Evolutionary conservation across 371 early-diverging fungal genomes (phyloP).

Genomic region (Mortierella sp.): DNA sequence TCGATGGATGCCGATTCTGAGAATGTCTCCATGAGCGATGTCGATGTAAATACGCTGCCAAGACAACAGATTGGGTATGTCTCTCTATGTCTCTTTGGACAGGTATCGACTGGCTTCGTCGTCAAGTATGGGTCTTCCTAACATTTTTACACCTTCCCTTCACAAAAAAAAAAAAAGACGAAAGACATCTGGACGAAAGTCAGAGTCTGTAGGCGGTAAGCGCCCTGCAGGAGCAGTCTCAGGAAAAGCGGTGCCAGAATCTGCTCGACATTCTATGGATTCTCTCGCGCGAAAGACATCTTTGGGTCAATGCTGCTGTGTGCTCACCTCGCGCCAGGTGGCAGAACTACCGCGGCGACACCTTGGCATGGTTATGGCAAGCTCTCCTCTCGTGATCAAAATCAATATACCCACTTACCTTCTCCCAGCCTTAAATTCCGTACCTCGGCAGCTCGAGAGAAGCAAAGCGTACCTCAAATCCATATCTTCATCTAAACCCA

Average conservation of each 20-base stretch:
- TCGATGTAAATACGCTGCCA: slow-evolving; percentile 9
- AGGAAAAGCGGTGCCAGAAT: slow-evolving; percentile 28
- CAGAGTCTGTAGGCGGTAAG: slow-evolving; percentile 25
- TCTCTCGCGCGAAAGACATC: slow-evolving; percentile 39
- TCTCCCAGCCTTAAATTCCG: slow-evolving; percentile 21
- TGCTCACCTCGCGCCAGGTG: slow-evolving; percentile 27
- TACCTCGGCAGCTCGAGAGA: slow-evolving; percentile 10
- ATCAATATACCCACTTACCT: slow-evolving; percentile 44
- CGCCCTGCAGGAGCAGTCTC: slow-evolving; percentile 24
- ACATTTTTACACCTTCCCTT: neutral
- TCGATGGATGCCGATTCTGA: slow-evolving; percentile 37
- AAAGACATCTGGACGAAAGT: slow-evolving; percentile 28
- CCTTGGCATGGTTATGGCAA: slow-evolving; percentile 23
- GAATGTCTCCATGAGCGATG: slow-evolving; percentile 21
- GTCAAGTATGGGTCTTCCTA: neutral
- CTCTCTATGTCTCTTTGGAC: no score
- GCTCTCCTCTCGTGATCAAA: slow-evolving; percentile 31
- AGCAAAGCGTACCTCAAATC: neutral
- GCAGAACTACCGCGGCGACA: slow-evolving; percentile 24
- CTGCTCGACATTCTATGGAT: slow-evolving; percentile 11
- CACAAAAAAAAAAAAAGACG: slow-evolving; percentile 7
- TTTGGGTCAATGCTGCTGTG: slow-evolving; percentile 11
- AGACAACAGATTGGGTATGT: slow-evolving; percentile 43
- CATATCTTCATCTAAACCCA: neutral
- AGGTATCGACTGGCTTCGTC: no score